These are phyloP conservation scores for Diutina scorzettiae DNA, from an alignment of 1,139 yeast genomes.

Conservation along the genomic window DNA sequence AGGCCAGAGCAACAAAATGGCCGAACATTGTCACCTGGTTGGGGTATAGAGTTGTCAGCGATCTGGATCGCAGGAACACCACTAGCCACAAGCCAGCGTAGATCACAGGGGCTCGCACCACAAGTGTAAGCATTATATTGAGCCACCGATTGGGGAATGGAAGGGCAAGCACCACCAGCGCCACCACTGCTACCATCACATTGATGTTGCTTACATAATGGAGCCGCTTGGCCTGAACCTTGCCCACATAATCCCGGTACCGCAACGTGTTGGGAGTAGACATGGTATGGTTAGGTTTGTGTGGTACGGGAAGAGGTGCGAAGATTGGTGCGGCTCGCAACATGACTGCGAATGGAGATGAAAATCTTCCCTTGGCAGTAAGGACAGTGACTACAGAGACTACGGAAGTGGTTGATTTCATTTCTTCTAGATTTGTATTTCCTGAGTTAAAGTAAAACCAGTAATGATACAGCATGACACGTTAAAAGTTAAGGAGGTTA, in stretches of 20 bases:
- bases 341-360: too few species aligned
- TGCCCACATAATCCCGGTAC: conserved; percentile 19
- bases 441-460: conserved; percentile 6
- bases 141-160: conserved; percentile 24
- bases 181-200: conserved; percentile 16
- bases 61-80: conserved; percentile 35
- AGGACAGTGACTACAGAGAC: too few species aligned
- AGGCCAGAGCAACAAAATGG: conserved; percentile 32
- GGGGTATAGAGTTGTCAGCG: conserved; percentile 39
- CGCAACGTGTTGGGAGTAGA: conserved; percentile 7
- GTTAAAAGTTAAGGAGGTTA: neutral
- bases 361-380: too few species aligned
- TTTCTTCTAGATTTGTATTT: neutral
- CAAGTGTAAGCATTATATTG: conserved; percentile 16
- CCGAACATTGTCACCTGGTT: conserved; percentile 38
- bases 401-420: too few species aligned
- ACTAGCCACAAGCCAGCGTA: conserved; percentile 28
- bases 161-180: conserved; percentile 16
- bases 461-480: conserved; percentile 6
- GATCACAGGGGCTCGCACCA: conserved; percentile 21
- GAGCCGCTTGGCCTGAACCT: conserved; percentile 25
- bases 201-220: conserved; percentile 24
- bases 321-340: too few species aligned
- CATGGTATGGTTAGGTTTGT: too few species aligned
- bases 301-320: too few species aligned